These are phyloP conservation scores for Aureobasidium subglaciale DNA, from an alignment of 2,329 filamentous ascomycete species.

Conservation along the genomic window DNA sequence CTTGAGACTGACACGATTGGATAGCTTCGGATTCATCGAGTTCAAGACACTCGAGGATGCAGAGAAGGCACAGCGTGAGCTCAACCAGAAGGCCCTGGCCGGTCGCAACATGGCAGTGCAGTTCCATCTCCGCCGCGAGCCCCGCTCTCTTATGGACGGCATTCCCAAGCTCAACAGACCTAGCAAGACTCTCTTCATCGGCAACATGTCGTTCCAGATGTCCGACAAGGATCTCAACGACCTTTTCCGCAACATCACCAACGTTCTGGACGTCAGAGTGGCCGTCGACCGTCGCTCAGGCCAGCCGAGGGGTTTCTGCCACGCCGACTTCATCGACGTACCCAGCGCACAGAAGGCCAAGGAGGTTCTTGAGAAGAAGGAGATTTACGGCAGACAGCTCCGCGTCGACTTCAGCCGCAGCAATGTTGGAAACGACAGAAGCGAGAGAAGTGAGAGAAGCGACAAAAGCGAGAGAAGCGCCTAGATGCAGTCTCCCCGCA, in stretches of 20 bases:
- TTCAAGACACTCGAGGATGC: slow-evolving; percentile 51
- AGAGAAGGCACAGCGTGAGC: slow-evolving; percentile 47
- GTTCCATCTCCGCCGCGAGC: slow-evolving; percentile 40
- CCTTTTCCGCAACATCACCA: slow-evolving; percentile 63
- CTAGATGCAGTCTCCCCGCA: background rate
- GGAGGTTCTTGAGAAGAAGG: slow-evolving; percentile 48
- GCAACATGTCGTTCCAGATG: slow-evolving; percentile 81
- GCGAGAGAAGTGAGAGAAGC: too few relatives aligned
- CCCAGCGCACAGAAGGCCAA: slow-evolving; percentile 57
- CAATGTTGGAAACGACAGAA: background rate
- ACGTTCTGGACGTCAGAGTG: slow-evolving; percentile 69
- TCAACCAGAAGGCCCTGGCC: slow-evolving; percentile 55
- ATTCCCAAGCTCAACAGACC: slow-evolving; percentile 29
- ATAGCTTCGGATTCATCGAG: slow-evolving; percentile 61
- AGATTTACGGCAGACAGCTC: slow-evolving; percentile 60
- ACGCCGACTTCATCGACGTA: slow-evolving; percentile 68
- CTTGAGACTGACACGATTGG: slow-evolving; percentile 3
- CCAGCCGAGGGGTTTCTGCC: slow-evolving; percentile 74
- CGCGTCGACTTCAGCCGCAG: slow-evolving; percentile 53
- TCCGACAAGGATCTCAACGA: slow-evolving; percentile 75
- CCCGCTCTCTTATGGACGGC: slow-evolving; percentile 13
- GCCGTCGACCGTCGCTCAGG: slow-evolving; percentile 76
- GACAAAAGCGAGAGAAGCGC: too few relatives aligned
- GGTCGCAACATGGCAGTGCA: slow-evolving; percentile 59
- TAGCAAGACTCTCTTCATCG: slow-evolving; percentile 67